A percentile compares a stretch with the other conserved stretches of the same genome.
phyloP scores from a whole-genome alignment of 306 rosid genomes.

The Castanea sativa region DNA sequence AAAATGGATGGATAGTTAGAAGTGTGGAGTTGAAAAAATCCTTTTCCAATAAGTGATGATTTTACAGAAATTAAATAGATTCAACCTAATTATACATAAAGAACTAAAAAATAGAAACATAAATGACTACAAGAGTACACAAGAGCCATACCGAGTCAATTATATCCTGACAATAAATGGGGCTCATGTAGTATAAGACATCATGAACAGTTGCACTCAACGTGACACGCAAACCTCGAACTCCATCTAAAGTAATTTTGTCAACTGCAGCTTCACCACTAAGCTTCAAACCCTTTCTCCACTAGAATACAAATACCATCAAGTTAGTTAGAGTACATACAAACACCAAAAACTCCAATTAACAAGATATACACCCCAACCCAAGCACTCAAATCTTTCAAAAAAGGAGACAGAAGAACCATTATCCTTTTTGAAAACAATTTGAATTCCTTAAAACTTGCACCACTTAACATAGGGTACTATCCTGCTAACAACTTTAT shows the following conservation, averaged over 20 bases:
- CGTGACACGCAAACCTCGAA: slow-evolving; percentile 88
- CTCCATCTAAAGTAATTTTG: slow-evolving; percentile 89
- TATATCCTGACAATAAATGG: slow-evolving; percentile 94
- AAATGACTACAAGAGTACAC: slow-evolving; percentile 1
- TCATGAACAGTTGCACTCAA: slow-evolving; percentile 97
- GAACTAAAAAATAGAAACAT: neutral
- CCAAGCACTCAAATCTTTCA: neutral
- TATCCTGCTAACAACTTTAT: neutral
- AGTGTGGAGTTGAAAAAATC: neutral
- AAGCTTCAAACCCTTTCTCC: slow-evolving; percentile 98
- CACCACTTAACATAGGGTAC: neutral
- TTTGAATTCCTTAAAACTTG: neutral
- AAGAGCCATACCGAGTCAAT: slow-evolving; percentile 70
- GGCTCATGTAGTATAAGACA: slow-evolving; percentile 98
- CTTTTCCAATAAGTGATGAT: neutral
- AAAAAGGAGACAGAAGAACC: neutral
- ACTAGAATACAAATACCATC: slow-evolving; percentile 47
- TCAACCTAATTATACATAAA: neutral
- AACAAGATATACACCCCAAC: neutral
- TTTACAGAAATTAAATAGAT: neutral
- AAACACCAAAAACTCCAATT: neutral
- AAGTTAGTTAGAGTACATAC: slow-evolving; percentile 8
- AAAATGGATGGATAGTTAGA: neutral
- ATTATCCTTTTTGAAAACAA: neutral
- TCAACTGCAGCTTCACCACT: slow-evolving; percentile 95